phyloP scores from a whole-genome alignment of 1,284 basidiomycete species.

The Rhodotorula sp. region DNA sequence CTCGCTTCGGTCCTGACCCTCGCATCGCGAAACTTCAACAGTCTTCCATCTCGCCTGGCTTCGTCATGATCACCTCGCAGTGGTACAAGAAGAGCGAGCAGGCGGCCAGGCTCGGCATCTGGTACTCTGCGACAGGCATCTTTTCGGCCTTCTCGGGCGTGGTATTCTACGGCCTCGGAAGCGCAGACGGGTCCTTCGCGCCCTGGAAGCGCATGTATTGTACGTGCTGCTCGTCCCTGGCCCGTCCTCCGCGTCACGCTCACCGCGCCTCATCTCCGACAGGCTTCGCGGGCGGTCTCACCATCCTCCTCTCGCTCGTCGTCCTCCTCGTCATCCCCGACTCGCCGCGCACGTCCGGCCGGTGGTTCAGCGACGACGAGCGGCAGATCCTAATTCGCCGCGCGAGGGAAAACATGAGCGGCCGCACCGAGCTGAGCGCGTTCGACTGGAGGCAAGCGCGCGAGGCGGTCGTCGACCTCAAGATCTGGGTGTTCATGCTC shows the following conservation, averaged over 20 bases:
- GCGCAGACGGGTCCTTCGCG: conserved; percentile 48
- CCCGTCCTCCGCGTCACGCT: not conserved
- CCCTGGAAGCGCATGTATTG: conserved; percentile 53
- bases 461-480: conserved; percentile 55
- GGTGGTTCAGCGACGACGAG: conserved; percentile 51
- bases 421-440: conserved; percentile 42
- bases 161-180: conserved; percentile 56
- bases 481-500: conserved; percentile 54
- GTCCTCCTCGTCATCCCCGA: conserved; percentile 54
- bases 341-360: conserved; percentile 51
- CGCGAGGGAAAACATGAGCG: conserved; percentile 50
- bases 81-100: conserved; percentile 55
- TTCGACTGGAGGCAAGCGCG: conserved; percentile 52
- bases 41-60: conserved; percentile 56
- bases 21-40: conserved; percentile 11
- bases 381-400: conserved; percentile 50
- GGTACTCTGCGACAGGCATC: conserved; percentile 56
- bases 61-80: conserved; percentile 55
- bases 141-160: conserved; percentile 54
- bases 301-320: conserved; percentile 55
- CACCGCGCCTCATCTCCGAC: not conserved
- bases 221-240: conserved; percentile 32
- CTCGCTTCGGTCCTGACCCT: not conserved
- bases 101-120: conserved; percentile 45
- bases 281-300: conserved; percentile 50